These are phyloP conservation scores for Leccinum solheimii DNA, from an alignment of 1,284 basidiomycete genomes.

Conservation along the genomic window DNA sequence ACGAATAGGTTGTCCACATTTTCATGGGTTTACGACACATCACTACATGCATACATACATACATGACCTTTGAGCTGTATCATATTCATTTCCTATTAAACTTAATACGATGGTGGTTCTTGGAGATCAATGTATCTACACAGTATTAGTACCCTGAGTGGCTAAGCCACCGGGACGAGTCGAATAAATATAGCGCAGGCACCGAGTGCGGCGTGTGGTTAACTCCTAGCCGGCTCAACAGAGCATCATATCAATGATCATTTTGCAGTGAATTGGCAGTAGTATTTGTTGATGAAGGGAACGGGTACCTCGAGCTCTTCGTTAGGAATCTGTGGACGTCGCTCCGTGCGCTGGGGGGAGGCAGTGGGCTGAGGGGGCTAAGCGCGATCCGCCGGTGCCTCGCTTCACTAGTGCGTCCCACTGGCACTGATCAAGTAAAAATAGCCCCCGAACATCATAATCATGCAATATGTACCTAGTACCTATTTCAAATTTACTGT, in stretches of 20 bases:
- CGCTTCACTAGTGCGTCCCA: too few species aligned
- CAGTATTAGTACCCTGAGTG: too few species aligned
- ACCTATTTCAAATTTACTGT: neutral
- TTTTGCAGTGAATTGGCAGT: too few species aligned
- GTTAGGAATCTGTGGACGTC: too few species aligned
- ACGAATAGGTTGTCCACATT: neutral
- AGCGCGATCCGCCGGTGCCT: too few species aligned
- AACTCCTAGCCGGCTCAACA: neutral
- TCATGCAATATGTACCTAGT: neutral
- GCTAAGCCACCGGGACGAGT: neutral
- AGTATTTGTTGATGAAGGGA: too few species aligned
- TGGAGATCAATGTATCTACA: neutral
- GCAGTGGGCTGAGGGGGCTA: too few species aligned
- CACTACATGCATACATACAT: neutral
- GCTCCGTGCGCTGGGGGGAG: too few species aligned
- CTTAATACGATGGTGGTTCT: neutral
- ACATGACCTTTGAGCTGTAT: slow-evolving; percentile 9
- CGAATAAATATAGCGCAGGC: neutral
- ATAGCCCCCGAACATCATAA: neutral
- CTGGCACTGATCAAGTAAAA: neutral
- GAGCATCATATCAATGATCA: neutral
- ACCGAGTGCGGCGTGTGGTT: neutral
- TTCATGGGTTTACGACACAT: slow-evolving; percentile 3
- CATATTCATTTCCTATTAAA: neutral
- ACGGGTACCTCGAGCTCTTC: too few species aligned